A percentile compares a stretch with the other conserved stretches of the same genome.
Conservation (phyloP, 352 stramenopile species). For the Heterotrichella gracilis region DNA sequence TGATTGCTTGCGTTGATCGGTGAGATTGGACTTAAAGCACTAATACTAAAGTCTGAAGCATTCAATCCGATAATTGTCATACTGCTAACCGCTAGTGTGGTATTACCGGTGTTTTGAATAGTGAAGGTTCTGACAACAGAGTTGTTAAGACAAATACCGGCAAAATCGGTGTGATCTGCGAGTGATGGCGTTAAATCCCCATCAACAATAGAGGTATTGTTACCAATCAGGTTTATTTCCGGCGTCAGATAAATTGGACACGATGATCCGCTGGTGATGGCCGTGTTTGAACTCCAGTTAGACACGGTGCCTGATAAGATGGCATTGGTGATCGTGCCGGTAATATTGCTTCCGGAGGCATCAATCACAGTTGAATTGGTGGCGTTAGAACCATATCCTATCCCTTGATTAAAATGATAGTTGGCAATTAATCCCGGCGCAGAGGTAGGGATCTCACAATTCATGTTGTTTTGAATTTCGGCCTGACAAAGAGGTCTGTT, state of each 20-base stretch:
- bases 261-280: no score
- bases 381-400: not conserved
- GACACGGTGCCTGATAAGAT: not conserved
- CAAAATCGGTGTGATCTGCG: not conserved
- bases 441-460: conserved; percentile 9
- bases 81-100: not conserved
- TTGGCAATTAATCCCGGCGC: not conserved
- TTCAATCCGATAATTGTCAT: not conserved
- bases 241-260: no score
- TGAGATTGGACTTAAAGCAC: no score
- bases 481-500: not conserved
- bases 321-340: not conserved
- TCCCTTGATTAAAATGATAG: conserved; percentile 9
- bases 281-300: no score
- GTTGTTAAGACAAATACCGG: not conserved
- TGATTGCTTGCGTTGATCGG: not conserved
- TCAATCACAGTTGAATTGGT: not conserved
- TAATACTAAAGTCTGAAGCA: not conserved
- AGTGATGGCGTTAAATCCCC: not conserved
- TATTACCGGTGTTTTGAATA: not conserved
- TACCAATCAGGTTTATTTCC: not conserved
- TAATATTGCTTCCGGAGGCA: not conserved
- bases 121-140: not conserved
- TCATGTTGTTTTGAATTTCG: conserved; percentile 10
- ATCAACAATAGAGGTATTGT: not conserved